Base-by-base conservation (phyloP, 140 eudicot species). In the Oenanthe javanica region DNA sequence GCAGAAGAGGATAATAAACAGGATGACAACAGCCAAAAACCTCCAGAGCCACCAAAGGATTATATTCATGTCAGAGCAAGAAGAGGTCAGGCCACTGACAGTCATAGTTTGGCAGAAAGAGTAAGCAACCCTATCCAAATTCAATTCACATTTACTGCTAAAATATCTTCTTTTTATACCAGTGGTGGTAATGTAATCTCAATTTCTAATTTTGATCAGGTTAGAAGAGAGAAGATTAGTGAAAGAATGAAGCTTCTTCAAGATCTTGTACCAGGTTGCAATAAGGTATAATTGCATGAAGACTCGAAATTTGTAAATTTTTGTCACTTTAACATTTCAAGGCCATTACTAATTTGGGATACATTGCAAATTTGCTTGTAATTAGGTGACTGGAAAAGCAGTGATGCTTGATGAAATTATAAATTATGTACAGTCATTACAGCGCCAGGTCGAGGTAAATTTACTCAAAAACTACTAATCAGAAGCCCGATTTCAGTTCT, bases 181-280 rank as follows among this genome's bases (percentile, higher is more conserved):
- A 80, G 49, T 71, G 25, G 36, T 61, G 49, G 49, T 67, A 13
- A 67, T 67, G 72, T 13, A 31, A 46, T 57, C 48, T 14, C 4
- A 23, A 31, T 31, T 31, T 48, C 11, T n/a, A 40, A 48, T 25
- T 14, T 76, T 70, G 76, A 66, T 84, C 80, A 94, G 98, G 97
- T 92, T n/a, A 88, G 98, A 64, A 84, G 98, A 78, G 98, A 92
- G 86, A 94, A 94, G 81, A 94, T 94, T 55, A 84, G 98, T 73
- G 97, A 94, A 81, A 88, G 98, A 86, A 94, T 94, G 98, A 94
- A 94, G 83, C 96, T 94, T 55, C 93, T 94, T 48, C 97, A 94
- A 85, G 98, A 94, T 88, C 97, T 94, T 87, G 98, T 94, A 64
- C 98, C 98, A 8, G 98, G 98, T 11, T 94, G 98, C 86, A 92